Evolutionary conservation across 2,329 filamentous ascomycete species (phyloP), one percentile per base, ranked within the genome.

Genomic region (Thielaviopsis populi): DNA sequence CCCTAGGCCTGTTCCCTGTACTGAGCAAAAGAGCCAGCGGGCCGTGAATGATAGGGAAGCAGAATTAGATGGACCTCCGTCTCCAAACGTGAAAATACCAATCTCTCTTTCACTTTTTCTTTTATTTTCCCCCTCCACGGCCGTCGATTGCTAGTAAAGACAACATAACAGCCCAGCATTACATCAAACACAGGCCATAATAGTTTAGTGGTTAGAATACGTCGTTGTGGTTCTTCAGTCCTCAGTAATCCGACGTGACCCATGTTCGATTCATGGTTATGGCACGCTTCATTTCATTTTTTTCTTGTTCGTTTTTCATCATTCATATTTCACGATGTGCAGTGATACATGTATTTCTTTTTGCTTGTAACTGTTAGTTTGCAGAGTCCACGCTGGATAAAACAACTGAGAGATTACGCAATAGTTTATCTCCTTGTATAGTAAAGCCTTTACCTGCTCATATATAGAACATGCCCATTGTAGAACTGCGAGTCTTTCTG

Each of bases 221-320:
- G 46, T 58, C 59, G 59, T 65, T 65, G 63, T 65, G 59, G 63
- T 54, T 48, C 43, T 59, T 56, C 37, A 54, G 50, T 37, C 41
- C 40, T 50, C 19, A 22, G 43, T 42, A 62, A 59, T 65, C 63
- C 50, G 59, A 62, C 48, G 63, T 62, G 63, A 62, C 61, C 63
- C 48, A 65, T 65, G 63, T 65, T 65, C 63, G 63, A 62, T 62
- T 65, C 59, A 65, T 65, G 63, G 63, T 62, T 65, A 65, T 62
- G 59, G 63, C 63, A 65, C 37, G 15, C 33, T 27, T 13, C 2
- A 24, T 59, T 60, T 41, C 22, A 13, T 33, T 37, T 37, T 56
- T 33, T 54, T 56, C 8, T 37, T 11, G 17, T 56, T 56, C 33
- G 33, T 30, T 13, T 54, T 30, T 54, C 22, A 3, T 33, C 7